These are phyloP conservation scores for Durusdinium trenchii DNA, from an alignment of 73 alveolate genomes.

Conservation along the genomic window DNA sequence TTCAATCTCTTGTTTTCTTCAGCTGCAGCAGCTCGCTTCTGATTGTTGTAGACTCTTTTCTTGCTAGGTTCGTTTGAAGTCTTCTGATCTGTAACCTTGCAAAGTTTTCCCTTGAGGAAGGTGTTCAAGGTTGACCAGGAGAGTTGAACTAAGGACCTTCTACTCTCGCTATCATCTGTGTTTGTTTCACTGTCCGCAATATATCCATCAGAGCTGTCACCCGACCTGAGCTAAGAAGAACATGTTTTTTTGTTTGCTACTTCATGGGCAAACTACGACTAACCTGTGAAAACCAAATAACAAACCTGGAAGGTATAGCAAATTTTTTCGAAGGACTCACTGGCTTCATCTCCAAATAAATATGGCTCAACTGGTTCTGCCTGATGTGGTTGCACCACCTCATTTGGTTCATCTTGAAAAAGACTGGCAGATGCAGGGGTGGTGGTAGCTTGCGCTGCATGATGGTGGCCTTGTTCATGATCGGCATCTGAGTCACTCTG, in stretches of 20 bases:
- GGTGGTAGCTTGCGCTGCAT: no score
- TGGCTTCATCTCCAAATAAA: not conserved
- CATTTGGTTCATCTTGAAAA: slow-evolving; percentile 17
- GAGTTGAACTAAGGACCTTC: not conserved
- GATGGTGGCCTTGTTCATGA: no score
- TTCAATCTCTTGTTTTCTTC: no score
- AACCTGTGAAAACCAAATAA: no score
- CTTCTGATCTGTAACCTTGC: not conserved
- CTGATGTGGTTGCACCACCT: no score
- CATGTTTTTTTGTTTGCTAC: not conserved
- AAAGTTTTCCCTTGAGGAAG: not conserved
- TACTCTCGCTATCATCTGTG: not conserved
- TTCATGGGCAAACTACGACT: not conserved
- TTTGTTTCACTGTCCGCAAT: slow-evolving; percentile 2
- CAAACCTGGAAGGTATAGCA: no score
- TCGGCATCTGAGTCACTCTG: no score
- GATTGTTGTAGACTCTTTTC: slow-evolving; percentile 4
- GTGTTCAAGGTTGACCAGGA: not conserved
- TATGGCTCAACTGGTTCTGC: not conserved
- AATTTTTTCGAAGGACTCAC: no score
- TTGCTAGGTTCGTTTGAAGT: not conserved
- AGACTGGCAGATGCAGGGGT: not conserved
- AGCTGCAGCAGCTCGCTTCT: not conserved
- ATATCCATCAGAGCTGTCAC: no score
- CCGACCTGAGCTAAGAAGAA: not conserved